Conservation (phyloP, 345 rosid genomes). For the Rhizophora apiculata region DNA sequence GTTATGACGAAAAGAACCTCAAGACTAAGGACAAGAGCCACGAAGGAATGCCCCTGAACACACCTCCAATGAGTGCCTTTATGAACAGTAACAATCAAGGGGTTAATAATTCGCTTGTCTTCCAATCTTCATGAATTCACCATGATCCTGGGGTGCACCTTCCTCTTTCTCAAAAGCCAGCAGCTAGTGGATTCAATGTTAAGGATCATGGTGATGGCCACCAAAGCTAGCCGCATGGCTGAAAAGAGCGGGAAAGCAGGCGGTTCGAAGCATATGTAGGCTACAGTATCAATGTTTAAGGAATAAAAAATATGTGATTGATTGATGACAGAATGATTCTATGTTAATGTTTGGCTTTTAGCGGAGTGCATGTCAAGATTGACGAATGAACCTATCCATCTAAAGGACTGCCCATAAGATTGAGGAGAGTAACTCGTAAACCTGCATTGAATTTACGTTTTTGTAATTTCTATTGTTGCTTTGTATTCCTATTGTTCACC, state of each 20-base stretch:
- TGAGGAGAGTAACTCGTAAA: too few relatives aligned
- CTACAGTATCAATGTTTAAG: too few relatives aligned
- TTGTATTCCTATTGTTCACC: too few relatives aligned
- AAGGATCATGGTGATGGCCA: constrained; percentile 45
- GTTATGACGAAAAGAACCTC: constrained; percentile 32
- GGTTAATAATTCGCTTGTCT: constrained; percentile 74
- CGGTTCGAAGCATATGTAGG: too few relatives aligned
- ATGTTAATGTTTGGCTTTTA: too few relatives aligned
- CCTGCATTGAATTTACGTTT: too few relatives aligned
- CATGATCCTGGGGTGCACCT: constrained; percentile 74
- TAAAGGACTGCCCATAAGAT: too few relatives aligned
- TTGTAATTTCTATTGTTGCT: too few relatives aligned
- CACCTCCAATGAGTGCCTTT: constrained; percentile 50
- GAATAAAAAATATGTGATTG: too few relatives aligned
- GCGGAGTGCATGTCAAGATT: constrained; percentile 11
- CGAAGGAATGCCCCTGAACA: constrained; percentile 16
- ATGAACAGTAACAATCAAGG: constrained; percentile 88
- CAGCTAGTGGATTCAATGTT: constrained; percentile 37
- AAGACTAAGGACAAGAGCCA: constrained; percentile 32
- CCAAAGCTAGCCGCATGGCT: constrained; percentile 14
- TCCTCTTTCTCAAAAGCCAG: constrained; percentile 46
- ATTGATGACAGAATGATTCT: too few relatives aligned
- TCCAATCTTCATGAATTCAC: constrained; percentile 30
- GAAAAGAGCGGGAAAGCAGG: too few relatives aligned
- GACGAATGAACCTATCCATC: not conserved